Conservation (phyloP, 108 stramenopile genomes). For the Cyclostephanos invisitatus region DNA sequence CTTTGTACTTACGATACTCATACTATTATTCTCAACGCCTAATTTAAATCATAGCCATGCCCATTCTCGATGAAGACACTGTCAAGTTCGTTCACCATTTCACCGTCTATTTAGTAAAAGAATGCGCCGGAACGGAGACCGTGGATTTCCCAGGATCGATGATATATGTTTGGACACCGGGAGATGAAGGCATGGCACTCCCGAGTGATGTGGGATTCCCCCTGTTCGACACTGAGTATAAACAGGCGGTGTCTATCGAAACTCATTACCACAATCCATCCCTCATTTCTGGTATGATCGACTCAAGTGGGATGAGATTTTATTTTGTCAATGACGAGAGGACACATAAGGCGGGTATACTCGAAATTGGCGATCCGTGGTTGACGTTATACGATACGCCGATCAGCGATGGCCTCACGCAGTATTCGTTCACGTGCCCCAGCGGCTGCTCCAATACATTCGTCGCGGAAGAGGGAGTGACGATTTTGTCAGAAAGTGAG, state of each 20-base stretch:
- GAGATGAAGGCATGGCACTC: slow-evolving; percentile 31
- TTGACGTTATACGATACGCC: slow-evolving; percentile 26
- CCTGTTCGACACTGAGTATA: slow-evolving; percentile 37
- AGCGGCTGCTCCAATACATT: slow-evolving; percentile 33
- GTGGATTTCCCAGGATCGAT: background rate
- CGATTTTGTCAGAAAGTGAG: slow-evolving; percentile 50
- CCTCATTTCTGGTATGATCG: slow-evolving; percentile 24
- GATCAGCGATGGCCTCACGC: slow-evolving; percentile 40
- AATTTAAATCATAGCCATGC: background rate
- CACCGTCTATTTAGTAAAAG: slow-evolving; percentile 18
- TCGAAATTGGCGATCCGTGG: slow-evolving; percentile 52
- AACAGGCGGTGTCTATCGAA: slow-evolving; percentile 22
- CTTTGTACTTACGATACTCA: background rate
- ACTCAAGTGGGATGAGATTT: slow-evolving; percentile 59
- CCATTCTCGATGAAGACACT: slow-evolving; percentile 14
- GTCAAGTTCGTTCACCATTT: slow-evolving; percentile 50
- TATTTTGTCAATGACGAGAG: slow-evolving; percentile 48
- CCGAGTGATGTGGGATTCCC: slow-evolving; percentile 52
- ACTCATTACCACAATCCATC: slow-evolving; percentile 64
- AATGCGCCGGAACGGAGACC: background rate
- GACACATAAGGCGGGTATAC: slow-evolving; percentile 44
- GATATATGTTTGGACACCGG: slow-evolving; percentile 58
- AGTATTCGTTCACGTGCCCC: slow-evolving; percentile 54
- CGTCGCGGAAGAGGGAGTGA: slow-evolving; percentile 32
- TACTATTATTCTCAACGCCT: too few species aligned